Conservation (phyloP, 1,284 basidiomycete genomes). For the Macrocystidia cucumis region DNA sequence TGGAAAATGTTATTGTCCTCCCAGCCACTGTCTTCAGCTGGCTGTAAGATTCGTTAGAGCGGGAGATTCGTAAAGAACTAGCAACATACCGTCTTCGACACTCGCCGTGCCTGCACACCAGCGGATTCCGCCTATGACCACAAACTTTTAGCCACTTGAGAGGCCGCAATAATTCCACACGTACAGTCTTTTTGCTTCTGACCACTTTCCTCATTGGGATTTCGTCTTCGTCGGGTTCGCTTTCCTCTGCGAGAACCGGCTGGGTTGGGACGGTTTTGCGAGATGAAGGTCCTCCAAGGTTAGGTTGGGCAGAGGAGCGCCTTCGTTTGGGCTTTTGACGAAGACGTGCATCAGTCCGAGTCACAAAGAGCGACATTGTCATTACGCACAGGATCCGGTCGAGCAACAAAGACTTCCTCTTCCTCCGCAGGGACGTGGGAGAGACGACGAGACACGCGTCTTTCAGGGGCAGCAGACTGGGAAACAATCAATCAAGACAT, state of each 20-base stretch:
- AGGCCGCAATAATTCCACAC: constrained; percentile 11
- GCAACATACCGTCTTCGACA: constrained; percentile 35
- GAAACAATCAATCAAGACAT: constrained; percentile 2
- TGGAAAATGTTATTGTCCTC: constrained; percentile 83
- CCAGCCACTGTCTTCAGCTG: constrained; percentile 67
- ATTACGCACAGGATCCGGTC: constrained; percentile 40
- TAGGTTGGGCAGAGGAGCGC: constrained; percentile 57
- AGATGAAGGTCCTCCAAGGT: constrained; percentile 44
- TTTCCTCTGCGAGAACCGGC: constrained; percentile 58
- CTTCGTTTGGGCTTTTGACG: constrained; percentile 25
- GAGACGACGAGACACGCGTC: constrained; percentile 41
- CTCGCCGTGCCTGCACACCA: constrained; percentile 40
- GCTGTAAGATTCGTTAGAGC: constrained; percentile 6
- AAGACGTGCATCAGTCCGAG: constrained; percentile 9
- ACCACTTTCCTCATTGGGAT: constrained; percentile 52
- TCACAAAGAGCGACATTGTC: constrained; percentile 1
- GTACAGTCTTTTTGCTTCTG: constrained; percentile 52
- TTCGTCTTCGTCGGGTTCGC: constrained; percentile 66
- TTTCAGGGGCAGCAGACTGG: constrained; percentile 23
- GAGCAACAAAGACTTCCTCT: constrained; percentile 25
- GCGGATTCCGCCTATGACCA: constrained; percentile 34
- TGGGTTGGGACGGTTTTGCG: constrained; percentile 29
- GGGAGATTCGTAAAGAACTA: not conserved
- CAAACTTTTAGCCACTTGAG: constrained; percentile 4
- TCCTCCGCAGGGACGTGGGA: constrained; percentile 38